phyloP scores from a whole-genome alignment of 1,284 basidiomycete species.

The Apiotrichum siamense region DNA sequence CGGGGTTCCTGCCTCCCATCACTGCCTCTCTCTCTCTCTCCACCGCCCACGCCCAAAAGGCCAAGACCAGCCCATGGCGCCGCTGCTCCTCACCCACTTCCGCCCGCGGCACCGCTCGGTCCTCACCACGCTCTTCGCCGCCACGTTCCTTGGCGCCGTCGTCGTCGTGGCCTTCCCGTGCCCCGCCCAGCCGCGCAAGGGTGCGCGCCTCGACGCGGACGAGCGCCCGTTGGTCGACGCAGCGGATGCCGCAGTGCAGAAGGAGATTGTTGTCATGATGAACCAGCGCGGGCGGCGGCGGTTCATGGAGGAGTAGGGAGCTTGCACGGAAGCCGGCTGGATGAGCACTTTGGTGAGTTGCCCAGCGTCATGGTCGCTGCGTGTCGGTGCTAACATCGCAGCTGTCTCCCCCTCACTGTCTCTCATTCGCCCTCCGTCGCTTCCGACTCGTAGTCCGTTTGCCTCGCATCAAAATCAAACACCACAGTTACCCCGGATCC shows the following conservation, averaged over 20 bases:
- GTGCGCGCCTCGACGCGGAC: conserved; percentile 1
- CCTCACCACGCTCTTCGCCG: conserved; percentile 45
- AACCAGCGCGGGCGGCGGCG: conserved; percentile 41
- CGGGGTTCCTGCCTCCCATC: too few species aligned
- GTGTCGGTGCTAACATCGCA: background rate
- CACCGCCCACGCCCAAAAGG: background rate
- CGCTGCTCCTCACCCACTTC: conserved; percentile 44
- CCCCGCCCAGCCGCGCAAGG: conserved; percentile 28
- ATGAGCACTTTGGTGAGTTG: background rate
- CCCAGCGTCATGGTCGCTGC: background rate
- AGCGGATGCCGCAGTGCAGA: conserved; percentile 4
- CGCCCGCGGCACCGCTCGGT: conserved; percentile 43
- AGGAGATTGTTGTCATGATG: conserved; percentile 45
- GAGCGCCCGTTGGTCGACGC: too few species aligned
- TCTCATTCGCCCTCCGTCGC: too few species aligned
- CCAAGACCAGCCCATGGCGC: conserved; percentile 35
- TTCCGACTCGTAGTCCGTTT: too few species aligned
- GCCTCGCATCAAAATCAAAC: too few species aligned
- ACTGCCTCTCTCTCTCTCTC: background rate
- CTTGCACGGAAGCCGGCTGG: background rate
- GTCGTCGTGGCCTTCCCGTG: conserved; percentile 47
- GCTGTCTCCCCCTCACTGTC: too few species aligned
- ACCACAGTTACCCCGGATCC: too few species aligned
- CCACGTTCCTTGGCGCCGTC: conserved; percentile 46
- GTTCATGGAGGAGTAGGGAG: conserved; percentile 39